These are phyloP conservation scores for Zangia roseola DNA, from an alignment of 768 basidiomycete species.

Conservation along the genomic window DNA sequence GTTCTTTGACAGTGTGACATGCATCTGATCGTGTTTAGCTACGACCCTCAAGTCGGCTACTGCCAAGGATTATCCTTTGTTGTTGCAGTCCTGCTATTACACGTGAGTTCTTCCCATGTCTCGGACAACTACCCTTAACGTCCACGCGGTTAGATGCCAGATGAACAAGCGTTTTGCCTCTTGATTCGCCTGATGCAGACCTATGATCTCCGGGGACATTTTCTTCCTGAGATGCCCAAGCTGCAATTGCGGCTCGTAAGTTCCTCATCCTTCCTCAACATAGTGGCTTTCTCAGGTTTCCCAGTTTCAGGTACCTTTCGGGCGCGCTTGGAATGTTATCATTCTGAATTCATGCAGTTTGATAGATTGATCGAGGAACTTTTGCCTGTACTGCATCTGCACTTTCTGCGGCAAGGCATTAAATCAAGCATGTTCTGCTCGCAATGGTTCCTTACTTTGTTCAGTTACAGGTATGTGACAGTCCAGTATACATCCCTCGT, in stretches of 20 bases:
- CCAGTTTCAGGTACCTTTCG: conserved; percentile 57
- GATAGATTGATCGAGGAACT: conserved; percentile 93
- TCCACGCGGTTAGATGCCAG: conserved; percentile 80
- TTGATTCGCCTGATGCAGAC: conserved; percentile 94
- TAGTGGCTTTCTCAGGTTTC: neutral
- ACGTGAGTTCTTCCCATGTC: conserved; percentile 49
- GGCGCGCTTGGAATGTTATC: conserved; percentile 3
- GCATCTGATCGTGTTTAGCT: conserved; percentile 40
- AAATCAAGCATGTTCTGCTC: conserved; percentile 99
- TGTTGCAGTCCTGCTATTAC: conserved; percentile 88
- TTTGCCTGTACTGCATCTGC: conserved; percentile 87
- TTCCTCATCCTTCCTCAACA: neutral
- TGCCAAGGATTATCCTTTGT: conserved; percentile 98
- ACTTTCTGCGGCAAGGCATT: conserved; percentile 90
- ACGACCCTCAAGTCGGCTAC: conserved; percentile 93
- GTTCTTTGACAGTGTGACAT: neutral
- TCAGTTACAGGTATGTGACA: conserved; percentile 78
- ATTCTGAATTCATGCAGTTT: conserved; percentile 54
- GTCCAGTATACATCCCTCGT: neutral
- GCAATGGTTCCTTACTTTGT: conserved; percentile 98
- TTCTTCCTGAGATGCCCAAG: conserved; percentile 99
- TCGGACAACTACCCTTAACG: neutral
- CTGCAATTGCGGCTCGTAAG: conserved; percentile 86
- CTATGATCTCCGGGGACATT: conserved; percentile 94
- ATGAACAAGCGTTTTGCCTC: conserved; percentile 97